Conservation (phyloP, 371 early-diverging fungal genomes). For the Choanephora cucurbitarum region DNA sequence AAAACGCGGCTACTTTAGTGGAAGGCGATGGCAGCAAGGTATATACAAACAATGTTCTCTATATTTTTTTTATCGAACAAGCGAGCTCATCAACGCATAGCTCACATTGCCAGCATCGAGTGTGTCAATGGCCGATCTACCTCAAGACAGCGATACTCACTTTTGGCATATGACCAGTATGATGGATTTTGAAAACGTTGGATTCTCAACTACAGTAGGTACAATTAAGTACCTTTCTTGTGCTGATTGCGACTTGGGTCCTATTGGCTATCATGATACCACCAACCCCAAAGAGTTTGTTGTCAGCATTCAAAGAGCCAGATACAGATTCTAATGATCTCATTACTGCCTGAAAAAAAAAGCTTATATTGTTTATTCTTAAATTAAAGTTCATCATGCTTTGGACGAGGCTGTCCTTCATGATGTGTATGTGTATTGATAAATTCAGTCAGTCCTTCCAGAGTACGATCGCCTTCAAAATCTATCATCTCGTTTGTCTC, state of each 20-base stretch:
- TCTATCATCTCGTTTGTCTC: constrained; percentile 67
- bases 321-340: constrained; percentile 36
- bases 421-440: constrained; percentile 37
- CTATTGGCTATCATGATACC: constrained; percentile 69
- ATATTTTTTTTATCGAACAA: no score
- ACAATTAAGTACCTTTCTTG: constrained; percentile 71
- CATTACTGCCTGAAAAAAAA: no score
- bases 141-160: constrained; percentile 20
- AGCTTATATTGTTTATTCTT: neutral
- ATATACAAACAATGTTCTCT: no score
- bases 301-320: constrained; percentile 53
- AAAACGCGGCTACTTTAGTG: constrained; percentile 36
- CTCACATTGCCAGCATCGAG: constrained; percentile 29
- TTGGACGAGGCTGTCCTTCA: constrained; percentile 1
- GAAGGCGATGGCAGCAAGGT: constrained; percentile 47
- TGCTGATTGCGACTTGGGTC: constrained; percentile 83
- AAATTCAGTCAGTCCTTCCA: constrained; percentile 73
- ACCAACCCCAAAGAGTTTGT: constrained; percentile 50
- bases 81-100: no score
- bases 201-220: constrained; percentile 69
- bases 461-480: constrained; percentile 76
- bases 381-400: constrained; percentile 10
- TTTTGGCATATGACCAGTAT: constrained; percentile 66
- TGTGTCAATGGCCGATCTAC: constrained; percentile 21
- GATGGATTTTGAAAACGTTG: constrained; percentile 80